Base-by-base conservation (phyloP, 2,329 filamentous ascomycete species). In the Epichloe gansuensis region DNA sequence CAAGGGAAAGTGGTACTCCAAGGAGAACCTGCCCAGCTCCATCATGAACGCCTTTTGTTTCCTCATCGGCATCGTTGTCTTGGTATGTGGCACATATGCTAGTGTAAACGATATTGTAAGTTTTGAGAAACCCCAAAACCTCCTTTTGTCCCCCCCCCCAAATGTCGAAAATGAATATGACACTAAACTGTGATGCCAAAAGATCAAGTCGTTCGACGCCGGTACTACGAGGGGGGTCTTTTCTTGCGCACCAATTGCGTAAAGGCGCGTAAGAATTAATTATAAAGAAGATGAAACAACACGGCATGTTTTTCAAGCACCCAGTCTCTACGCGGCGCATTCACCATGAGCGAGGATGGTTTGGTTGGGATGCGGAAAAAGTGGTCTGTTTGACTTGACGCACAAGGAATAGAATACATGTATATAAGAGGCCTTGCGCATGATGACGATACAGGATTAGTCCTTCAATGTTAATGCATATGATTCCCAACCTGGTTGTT, bases 81-180 rank as follows among this genome's bases (percentile, higher is more conserved):
- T 62, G 46, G 58, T 61, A 13, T 58, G 56, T 45, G 60, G 60
- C 8, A 62, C 60, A 3, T 62, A 62, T 23, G 54, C 59, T 52
- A 62, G 59, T 42, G 52, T 61, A 44, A 56, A 55, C 17, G 60
- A 62, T 35, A 62, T 62, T 55, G 60, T 62, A 54, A 60, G 60
- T 58, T 35, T 9, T 3, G 2, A 7, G 3, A 7, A 15, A 15
- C 15, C 12, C 8, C 6, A 35, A 34, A 2, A 3, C 1, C 17
- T 21, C 17, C 17, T 21, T 38, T 21, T n/a, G 4, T 39, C 5
- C 6, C n/a, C 27, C 27, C 2, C 4, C 40, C 21, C 5, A 42
- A 42, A 25, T 9, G 27, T 31, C 27, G 5, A 25, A 8, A 44
- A 45, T 6, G 1, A 12, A 15, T 2, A 35, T 15, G 2, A 27